phyloP scores from a whole-genome alignment of 2,329 filamentous ascomycete genomes.

The Sporothrix brunneoviolacea region DNA sequence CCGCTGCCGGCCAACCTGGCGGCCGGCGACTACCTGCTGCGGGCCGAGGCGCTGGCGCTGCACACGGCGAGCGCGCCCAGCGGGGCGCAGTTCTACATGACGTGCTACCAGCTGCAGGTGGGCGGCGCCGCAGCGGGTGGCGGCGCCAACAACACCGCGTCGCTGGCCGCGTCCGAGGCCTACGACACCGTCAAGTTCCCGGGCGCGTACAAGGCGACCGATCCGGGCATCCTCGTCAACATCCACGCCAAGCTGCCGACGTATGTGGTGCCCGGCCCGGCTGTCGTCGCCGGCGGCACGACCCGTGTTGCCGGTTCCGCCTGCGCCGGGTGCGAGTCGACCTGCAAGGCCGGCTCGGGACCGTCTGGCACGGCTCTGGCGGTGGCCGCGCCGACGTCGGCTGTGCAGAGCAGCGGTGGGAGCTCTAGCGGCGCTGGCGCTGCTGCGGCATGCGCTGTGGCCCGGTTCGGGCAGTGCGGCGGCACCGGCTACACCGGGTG shows the following conservation, averaged over 20 bases:
- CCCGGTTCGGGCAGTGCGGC: constrained; percentile 33
- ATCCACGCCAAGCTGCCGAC: constrained; percentile 36
- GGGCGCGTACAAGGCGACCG: constrained; percentile 35
- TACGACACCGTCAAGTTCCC: constrained; percentile 30
- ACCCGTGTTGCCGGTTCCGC: constrained; percentile 34
- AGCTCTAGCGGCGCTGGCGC: constrained; percentile 26
- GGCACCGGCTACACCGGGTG: constrained; percentile 36
- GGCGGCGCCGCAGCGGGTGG: constrained; percentile 24
- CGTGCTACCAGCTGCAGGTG: constrained; percentile 32
- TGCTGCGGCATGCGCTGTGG: constrained; percentile 27
- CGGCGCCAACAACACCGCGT: constrained; percentile 23
- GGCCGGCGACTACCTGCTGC: constrained; percentile 37
- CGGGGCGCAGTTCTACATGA: constrained; percentile 34
- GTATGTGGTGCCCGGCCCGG: constrained; percentile 38
- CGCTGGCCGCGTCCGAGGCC: neutral
- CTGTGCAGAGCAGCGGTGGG: constrained; percentile 4
- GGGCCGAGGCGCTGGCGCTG: constrained; percentile 43
- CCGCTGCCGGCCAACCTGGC: constrained; percentile 28
- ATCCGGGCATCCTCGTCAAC: constrained; percentile 42
- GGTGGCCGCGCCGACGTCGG: constrained; percentile 7
- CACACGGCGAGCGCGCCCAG: constrained; percentile 33
- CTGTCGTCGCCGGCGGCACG: constrained; percentile 34
- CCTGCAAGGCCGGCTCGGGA: constrained; percentile 30
- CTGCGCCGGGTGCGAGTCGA: constrained; percentile 35
- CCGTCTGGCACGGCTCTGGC: constrained; percentile 17